A percentile compares a stretch with the other conserved stretches of the same genome.
phyloP scores from a whole-genome alignment of 768 basidiomycete genomes.

The Naganishia kalamii region DNA sequence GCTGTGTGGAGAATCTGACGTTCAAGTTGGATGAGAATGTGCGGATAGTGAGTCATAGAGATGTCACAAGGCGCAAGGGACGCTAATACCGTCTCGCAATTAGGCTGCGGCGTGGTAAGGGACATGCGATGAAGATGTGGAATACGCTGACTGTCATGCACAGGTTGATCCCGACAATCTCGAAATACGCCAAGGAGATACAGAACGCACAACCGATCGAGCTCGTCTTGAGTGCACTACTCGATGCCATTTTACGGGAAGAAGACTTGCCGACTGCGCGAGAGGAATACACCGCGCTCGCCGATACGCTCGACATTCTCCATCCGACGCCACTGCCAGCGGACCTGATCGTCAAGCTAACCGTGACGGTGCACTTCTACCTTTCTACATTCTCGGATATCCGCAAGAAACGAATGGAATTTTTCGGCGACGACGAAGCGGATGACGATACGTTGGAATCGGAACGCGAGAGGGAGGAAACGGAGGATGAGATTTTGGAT shows the following conservation, averaged over 20 bases:
- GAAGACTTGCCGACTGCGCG: background rate
- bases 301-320: constrained; percentile 7
- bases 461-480: constrained; percentile 4
- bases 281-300: background rate
- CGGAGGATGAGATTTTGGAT: constrained; percentile 19
- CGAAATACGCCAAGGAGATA: background rate
- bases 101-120: constrained; percentile 8
- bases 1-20: constrained; percentile 12
- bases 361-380: constrained; percentile 10
- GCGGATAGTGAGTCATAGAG: background rate
- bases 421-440: background rate
- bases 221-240: background rate
- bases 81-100: no score
- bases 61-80: no score
- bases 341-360: background rate
- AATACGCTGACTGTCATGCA: background rate
- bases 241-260: constrained; percentile 14
- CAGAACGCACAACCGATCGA: background rate
- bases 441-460: constrained; percentile 1
- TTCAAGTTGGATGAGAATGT: constrained; percentile 21
- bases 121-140: background rate
- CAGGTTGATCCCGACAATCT: background rate
- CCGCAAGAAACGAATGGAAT: background rate
- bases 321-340: constrained; percentile 2
- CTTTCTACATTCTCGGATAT: constrained; percentile 5